These are phyloP conservation scores for Tuber calosporum DNA, from an alignment of 495 filamentous ascomycete species.

Conservation along the genomic window DNA sequence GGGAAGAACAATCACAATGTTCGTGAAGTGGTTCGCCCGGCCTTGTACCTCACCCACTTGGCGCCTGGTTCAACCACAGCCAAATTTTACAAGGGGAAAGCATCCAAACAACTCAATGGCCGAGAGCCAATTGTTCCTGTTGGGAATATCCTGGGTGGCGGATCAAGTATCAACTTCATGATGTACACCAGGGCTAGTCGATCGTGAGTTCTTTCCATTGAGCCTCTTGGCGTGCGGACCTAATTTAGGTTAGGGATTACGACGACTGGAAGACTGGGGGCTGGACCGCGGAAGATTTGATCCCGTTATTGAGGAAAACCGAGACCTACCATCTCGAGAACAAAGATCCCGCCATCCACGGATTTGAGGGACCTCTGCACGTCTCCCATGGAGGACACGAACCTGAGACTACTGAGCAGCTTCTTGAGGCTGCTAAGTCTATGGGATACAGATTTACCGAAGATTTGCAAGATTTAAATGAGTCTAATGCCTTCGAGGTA, in stretches of 20 bases:
- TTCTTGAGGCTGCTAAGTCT: conserved; percentile 45
- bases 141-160: conserved; percentile 55
- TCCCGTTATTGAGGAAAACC: conserved; percentile 52
- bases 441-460: conserved; percentile 46
- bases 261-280: conserved; percentile 51
- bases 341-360: conserved; percentile 44
- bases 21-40: conserved; percentile 47
- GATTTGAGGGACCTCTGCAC: conserved; percentile 49
- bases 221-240: neutral
- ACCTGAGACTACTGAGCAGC: conserved; percentile 40
- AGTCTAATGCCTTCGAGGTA: conserved; percentile 43
- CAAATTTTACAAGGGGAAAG: conserved; percentile 28
- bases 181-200: conserved; percentile 47
- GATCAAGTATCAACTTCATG: conserved; percentile 56
- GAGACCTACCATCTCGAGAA: conserved; percentile 40
- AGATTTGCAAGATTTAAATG: conserved; percentile 47
- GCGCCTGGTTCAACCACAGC: conserved; percentile 26
- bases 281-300: conserved; percentile 50
- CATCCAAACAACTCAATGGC: conserved; percentile 46
- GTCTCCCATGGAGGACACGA: conserved; percentile 46
- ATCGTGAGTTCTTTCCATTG: conserved; percentile 26
- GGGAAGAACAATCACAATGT: conserved; percentile 48
- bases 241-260: conserved; percentile 42
- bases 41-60: conserved; percentile 31
- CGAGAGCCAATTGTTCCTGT: conserved; percentile 48